phyloP scores from a whole-genome alignment of 2,329 filamentous ascomycete species.

The Diplodia intermedia region DNA sequence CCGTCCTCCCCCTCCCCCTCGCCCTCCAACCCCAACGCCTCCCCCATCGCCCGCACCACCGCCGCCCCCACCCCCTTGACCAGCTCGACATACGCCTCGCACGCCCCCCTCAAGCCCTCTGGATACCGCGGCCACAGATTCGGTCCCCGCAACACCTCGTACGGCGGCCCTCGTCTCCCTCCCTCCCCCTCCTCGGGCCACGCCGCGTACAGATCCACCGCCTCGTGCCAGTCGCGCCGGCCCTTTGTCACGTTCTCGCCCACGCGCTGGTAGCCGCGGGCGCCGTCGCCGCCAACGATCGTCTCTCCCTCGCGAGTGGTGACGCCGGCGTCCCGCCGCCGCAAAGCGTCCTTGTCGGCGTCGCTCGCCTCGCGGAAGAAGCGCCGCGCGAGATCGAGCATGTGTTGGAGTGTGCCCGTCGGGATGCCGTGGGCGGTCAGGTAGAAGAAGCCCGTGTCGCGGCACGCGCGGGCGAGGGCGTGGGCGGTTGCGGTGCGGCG shows the following conservation, averaged over 20 bases:
- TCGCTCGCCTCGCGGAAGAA: slow-evolving; percentile 45
- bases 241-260: slow-evolving; percentile 49
- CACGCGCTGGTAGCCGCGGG: slow-evolving; percentile 48
- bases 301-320: slow-evolving; percentile 20
- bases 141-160: slow-evolving; percentile 47
- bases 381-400: slow-evolving; percentile 43
- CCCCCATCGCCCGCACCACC: slow-evolving; percentile 49
- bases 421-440: slow-evolving; percentile 52
- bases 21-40: slow-evolving; percentile 43
- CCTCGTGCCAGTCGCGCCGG: slow-evolving; percentile 47
- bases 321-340: slow-evolving; percentile 41
- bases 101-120: slow-evolving; percentile 40
- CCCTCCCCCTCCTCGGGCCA: slow-evolving; percentile 34
- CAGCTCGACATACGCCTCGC: slow-evolving; percentile 43
- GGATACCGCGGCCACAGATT: slow-evolving; percentile 54
- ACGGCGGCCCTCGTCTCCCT: slow-evolving; percentile 34
- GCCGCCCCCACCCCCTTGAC: slow-evolving; percentile 44
- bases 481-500: slow-evolving; percentile 40
- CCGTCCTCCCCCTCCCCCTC: slow-evolving; percentile 37
- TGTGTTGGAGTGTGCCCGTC: slow-evolving; percentile 36
- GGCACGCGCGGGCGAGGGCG: slow-evolving; percentile 48
- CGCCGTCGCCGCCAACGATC: slow-evolving; percentile 41
- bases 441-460: slow-evolving; percentile 53
- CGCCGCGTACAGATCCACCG: slow-evolving; percentile 51
- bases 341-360: slow-evolving; percentile 45